Conservation (phyloP, 495 filamentous ascomycete genomes). For the Xylaria palmicola region DNA sequence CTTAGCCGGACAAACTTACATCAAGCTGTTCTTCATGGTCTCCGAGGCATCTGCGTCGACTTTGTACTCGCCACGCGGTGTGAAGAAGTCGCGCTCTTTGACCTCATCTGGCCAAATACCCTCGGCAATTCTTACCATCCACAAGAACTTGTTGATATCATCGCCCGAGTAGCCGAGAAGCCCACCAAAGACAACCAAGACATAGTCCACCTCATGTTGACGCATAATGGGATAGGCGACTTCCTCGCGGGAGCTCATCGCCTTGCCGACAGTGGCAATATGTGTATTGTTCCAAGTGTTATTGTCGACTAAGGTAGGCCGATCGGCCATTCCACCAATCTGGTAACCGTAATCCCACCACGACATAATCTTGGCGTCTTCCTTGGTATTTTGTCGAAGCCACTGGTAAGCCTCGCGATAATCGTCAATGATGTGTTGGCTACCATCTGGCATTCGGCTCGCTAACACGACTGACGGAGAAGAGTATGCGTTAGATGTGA, state of each 20-base stretch:
- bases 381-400: constrained; percentile 93
- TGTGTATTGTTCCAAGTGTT: constrained; percentile 99
- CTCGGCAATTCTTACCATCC: constrained; percentile 99
- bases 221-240: constrained; percentile 98
- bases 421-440: constrained; percentile 98
- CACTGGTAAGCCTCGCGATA: constrained; percentile 99
- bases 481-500: constrained; percentile 97
- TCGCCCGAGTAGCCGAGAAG: constrained; percentile 98
- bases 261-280: constrained; percentile 98
- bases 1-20: constrained; percentile 60
- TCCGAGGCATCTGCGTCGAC: constrained; percentile 94
- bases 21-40: constrained; percentile 98
- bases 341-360: constrained; percentile 99
- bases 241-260: constrained; percentile 96
- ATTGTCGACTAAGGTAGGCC: constrained; percentile 97
- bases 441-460: constrained; percentile 87
- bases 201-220: constrained; percentile 98
- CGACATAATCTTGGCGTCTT: constrained; percentile 98
- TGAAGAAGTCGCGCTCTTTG: constrained; percentile 97
- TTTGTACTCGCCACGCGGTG: constrained; percentile 88
- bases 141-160: constrained; percentile 99
- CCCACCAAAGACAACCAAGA: constrained; percentile 95
- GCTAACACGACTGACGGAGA: constrained; percentile 97
- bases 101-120: constrained; percentile 99
- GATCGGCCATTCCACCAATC: constrained; percentile 99